Evolutionary conservation across 164 flowering plant species (phyloP).

Genomic region (Sextonia rubra): DNA sequence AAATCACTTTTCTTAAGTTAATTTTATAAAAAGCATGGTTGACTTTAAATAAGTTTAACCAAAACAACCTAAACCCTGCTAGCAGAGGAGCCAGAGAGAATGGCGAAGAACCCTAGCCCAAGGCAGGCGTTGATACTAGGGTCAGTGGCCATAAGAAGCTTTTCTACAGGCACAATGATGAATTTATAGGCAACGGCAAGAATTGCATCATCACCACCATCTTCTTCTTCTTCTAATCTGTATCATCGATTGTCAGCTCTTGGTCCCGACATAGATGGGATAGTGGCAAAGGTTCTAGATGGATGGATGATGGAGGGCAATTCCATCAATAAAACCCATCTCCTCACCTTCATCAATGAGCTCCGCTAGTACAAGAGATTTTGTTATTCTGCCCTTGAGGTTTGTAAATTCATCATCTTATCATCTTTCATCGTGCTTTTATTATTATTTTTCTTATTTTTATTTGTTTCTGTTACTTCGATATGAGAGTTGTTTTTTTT

Average conservation of each 20-base stretch:
- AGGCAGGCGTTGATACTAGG: neutral
- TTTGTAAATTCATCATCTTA: too few relatives aligned
- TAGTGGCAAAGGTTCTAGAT: slow-evolving; percentile 31
- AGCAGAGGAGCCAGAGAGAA: neutral
- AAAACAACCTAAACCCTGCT: too few relatives aligned
- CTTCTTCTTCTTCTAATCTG: slow-evolving; percentile 7
- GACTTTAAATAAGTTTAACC: too few relatives aligned
- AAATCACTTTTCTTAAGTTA: too few relatives aligned
- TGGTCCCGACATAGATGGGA: slow-evolving; percentile 23
- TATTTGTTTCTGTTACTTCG: too few relatives aligned
- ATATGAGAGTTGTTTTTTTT: too few relatives aligned
- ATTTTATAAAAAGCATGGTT: too few relatives aligned
- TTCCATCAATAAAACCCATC: slow-evolving; percentile 24
- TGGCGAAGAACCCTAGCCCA: neutral
- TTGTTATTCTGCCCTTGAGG: slow-evolving; percentile 58
- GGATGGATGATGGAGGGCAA: slow-evolving; percentile 39
- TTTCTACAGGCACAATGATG: neutral
- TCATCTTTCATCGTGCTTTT: neutral
- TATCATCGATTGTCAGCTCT: slow-evolving; percentile 41
- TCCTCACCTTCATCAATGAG: slow-evolving; percentile 34
- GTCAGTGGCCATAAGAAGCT: neutral
- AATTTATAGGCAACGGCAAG: neutral
- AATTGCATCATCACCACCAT: too few relatives aligned
- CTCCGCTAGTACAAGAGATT: slow-evolving; percentile 43
- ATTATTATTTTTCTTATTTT: too few relatives aligned